Conservation (phyloP, 2,329 filamentous ascomycete genomes). For the Paecilomyces formosus region DNA sequence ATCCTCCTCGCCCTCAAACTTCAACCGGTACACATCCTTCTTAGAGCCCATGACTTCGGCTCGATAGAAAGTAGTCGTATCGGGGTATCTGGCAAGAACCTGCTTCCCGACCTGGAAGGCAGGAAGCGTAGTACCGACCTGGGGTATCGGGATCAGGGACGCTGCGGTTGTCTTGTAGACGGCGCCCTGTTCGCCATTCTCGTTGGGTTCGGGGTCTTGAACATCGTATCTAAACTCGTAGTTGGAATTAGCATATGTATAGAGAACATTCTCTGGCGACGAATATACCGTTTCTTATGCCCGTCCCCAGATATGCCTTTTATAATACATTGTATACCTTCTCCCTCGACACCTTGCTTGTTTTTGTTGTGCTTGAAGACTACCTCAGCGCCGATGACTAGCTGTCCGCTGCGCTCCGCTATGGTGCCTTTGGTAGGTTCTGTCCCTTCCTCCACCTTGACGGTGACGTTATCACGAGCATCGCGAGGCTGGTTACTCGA, state of each 20-base stretch:
- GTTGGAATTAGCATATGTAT: not conserved
- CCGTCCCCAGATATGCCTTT: slow-evolving; percentile 68
- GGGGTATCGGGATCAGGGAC: slow-evolving; percentile 70
- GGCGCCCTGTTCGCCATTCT: slow-evolving; percentile 53
- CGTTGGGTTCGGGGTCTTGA: slow-evolving; percentile 70
- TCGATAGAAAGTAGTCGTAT: slow-evolving; percentile 79
- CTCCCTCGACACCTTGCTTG: slow-evolving; percentile 43
- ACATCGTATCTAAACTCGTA: slow-evolving; percentile 58
- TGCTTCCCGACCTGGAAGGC: slow-evolving; percentile 59
- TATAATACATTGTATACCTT: slow-evolving; percentile 67
- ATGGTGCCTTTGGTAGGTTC: slow-evolving; percentile 36
- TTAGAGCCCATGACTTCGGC: slow-evolving; percentile 69
- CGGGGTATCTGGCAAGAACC: slow-evolving; percentile 71
- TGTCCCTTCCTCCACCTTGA: slow-evolving; percentile 37
- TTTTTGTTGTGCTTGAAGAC: slow-evolving; percentile 46
- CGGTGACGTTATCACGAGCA: slow-evolving; percentile 24
- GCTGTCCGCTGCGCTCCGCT: slow-evolving; percentile 37
- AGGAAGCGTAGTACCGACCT: slow-evolving; percentile 51
- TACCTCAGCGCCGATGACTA: slow-evolving; percentile 42
- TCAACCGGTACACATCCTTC: slow-evolving; percentile 47
- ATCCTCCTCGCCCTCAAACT: slow-evolving; percentile 71
- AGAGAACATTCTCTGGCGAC: not conserved
- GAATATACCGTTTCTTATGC: slow-evolving; percentile 52
- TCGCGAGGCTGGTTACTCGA: slow-evolving; percentile 32
- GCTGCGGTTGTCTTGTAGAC: slow-evolving; percentile 63